Base-by-base conservation (phyloP, 768 basidiomycete genomes). In the Boletus speciosus region DNA sequence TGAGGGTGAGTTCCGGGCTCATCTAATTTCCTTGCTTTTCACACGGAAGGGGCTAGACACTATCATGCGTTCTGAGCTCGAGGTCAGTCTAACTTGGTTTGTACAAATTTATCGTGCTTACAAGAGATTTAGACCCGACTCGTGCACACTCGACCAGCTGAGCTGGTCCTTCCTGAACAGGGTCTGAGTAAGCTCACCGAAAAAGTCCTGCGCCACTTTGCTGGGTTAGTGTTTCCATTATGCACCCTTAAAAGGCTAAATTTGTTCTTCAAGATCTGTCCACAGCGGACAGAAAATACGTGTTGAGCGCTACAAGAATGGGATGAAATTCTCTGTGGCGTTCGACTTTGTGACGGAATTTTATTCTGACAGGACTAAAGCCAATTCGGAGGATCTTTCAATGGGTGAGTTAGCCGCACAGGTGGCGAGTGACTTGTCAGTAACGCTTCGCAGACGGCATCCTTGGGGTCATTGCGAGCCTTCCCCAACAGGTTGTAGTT, bases 41-140 rank as follows among this genome's bases (percentile, higher is more conserved):
- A 59, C 49, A 51, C 19, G 44, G 16, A 59, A 56, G 6, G 39
- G 35, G 23, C 15, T 62, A 88, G 93, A 97, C 68, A 82, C 81
- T 3, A 71, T 83, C 32, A 90, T 97, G 84, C 81, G 95, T 12
- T 84, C 86, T 8, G 94, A 98, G 69, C 81, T 97, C 2, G 94
- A 97, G 77, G 92, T 88, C 46, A 39, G 74, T 59, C 2, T 43
- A 15, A 40, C 25, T 9, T 16, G 11, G 14, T 16, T 51, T 15
- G 45, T 35, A 27, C 25, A 16, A 4, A 41, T 25, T 29, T 9
- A 50, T 35, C 15, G 8, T 50, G 8, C 50, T 57, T n/a, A 54
- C n/a, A 34, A 34, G 59, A 15, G 21, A 2, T 38, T 27, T 61
- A 97, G 89, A 98, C 95, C 0, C 77, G 96, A 41, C 77, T 99